These are phyloP conservation scores for Phaffia rhodozyma DNA, from an alignment of 1,284 basidiomycete genomes.

Conservation along the genomic window DNA sequence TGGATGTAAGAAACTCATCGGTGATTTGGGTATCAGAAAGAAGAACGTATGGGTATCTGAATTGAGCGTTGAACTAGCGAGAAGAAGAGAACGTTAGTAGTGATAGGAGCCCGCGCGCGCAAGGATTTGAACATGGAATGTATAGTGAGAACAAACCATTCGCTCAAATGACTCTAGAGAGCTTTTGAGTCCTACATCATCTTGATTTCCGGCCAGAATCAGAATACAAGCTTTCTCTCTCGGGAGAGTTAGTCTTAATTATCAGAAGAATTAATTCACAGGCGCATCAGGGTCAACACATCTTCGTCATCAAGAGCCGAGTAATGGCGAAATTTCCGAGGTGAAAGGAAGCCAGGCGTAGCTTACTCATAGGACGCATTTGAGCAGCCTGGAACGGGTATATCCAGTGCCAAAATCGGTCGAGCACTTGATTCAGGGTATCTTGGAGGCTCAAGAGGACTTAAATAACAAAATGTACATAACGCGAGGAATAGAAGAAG, in stretches of 20 bases:
- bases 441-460: too few species aligned
- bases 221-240: conserved; percentile 10
- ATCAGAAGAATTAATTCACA: neutral
- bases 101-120: neutral
- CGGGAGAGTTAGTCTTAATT: neutral
- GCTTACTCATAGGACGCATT: conserved; percentile 4
- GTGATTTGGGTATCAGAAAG: conserved; percentile 11
- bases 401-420: neutral
- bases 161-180: conserved; percentile 5
- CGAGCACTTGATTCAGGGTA: too few species aligned
- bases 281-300: neutral
- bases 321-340: too few species aligned
- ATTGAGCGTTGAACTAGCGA: conserved; percentile 10
- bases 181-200: neutral
- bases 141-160: neutral
- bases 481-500: too few species aligned
- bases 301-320: neutral
- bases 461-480: too few species aligned
- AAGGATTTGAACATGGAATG: neutral
- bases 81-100: neutral
- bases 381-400: conserved; percentile 3
- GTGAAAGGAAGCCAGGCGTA: neutral
- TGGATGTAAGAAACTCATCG: neutral
- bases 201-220: conserved; percentile 12
- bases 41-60: conserved; percentile 14